Conservation (phyloP, 768 basidiomycete genomes). For the Hemileccinum impolitum region DNA sequence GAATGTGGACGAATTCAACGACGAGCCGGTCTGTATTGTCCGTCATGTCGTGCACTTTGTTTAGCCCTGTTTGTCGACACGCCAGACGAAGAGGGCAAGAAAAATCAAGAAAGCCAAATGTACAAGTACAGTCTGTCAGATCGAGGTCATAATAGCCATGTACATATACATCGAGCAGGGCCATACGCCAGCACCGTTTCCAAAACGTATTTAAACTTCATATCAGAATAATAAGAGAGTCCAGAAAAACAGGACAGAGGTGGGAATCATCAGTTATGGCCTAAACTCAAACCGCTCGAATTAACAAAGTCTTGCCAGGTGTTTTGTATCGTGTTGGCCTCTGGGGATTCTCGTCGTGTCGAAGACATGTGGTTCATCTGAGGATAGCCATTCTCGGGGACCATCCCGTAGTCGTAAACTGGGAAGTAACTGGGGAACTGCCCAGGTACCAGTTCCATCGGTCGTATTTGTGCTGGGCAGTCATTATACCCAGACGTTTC, state of each 20-base stretch:
- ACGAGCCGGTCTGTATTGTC: slow-evolving; percentile 3
- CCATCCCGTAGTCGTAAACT: slow-evolving; percentile 65
- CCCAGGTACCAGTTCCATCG: slow-evolving; percentile 32
- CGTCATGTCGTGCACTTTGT: slow-evolving; percentile 12
- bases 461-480: slow-evolving; percentile 23
- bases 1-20: slow-evolving; percentile 6
- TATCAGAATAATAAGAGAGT: slow-evolving; percentile 1
- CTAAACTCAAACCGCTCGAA: slow-evolving; percentile 24
- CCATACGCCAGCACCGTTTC: slow-evolving; percentile 4
- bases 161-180: slow-evolving; percentile 17
- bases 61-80: slow-evolving; percentile 22
- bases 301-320: slow-evolving; percentile 64
- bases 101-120: slow-evolving; percentile 19
- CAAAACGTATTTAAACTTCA: slow-evolving; percentile 9
- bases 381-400: slow-evolving; percentile 29
- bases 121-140: slow-evolving; percentile 13
- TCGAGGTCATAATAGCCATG: slow-evolving; percentile 10
- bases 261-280: slow-evolving; percentile 8
- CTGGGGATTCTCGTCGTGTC: slow-evolving; percentile 44
- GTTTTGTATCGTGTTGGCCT: slow-evolving; percentile 53
- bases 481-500: slow-evolving; percentile 21
- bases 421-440: slow-evolving; percentile 70
- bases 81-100: not conserved
- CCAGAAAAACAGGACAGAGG: not conserved
- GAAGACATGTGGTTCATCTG: slow-evolving; percentile 40